phyloP scores from a whole-genome alignment of 768 basidiomycete species.

The Pisolithus microcarpus region DNA sequence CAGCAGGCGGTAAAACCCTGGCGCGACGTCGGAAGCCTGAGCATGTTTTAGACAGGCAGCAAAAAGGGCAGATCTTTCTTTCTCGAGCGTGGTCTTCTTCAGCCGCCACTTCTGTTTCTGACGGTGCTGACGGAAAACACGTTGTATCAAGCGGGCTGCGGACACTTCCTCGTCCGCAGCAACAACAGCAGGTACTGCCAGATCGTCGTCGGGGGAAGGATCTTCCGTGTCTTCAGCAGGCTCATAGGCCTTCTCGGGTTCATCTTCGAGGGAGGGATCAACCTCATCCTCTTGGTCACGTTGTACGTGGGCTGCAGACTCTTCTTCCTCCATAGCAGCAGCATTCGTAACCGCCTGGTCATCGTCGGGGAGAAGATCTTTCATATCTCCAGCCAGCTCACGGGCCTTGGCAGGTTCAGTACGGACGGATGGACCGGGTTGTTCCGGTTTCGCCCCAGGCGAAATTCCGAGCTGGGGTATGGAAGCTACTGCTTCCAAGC shows the following conservation, averaged over 20 bases:
- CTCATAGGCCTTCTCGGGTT: too few relatives aligned
- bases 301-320: background rate
- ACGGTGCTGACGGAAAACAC: conserved; percentile 7
- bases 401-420: too few relatives aligned
- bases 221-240: too few relatives aligned
- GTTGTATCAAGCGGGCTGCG: conserved; percentile 20
- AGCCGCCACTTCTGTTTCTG: conserved; percentile 3
- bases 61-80: conserved; percentile 21
- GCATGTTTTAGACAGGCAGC: conserved; percentile 22
- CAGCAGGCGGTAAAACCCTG: conserved; percentile 27
- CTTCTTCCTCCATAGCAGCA: conserved; percentile 17
- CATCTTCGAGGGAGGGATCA: too few relatives aligned
- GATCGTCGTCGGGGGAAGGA: too few relatives aligned
- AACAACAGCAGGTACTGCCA: too few relatives aligned
- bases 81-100: conserved; percentile 13
- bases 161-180: conserved; percentile 18
- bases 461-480: conserved; percentile 5
- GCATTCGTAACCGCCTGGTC: too few relatives aligned
- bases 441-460: background rate
- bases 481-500: conserved; percentile 12
- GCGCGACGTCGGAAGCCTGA: conserved; percentile 22
- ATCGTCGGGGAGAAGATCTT: too few relatives aligned
- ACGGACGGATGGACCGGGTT: background rate
- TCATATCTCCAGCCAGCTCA: too few relatives aligned
- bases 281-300: too few relatives aligned